Evolutionary conservation across 192 early-diverging fungal genomes (phyloP).

Genomic region (Coemansia furcata): DNA sequence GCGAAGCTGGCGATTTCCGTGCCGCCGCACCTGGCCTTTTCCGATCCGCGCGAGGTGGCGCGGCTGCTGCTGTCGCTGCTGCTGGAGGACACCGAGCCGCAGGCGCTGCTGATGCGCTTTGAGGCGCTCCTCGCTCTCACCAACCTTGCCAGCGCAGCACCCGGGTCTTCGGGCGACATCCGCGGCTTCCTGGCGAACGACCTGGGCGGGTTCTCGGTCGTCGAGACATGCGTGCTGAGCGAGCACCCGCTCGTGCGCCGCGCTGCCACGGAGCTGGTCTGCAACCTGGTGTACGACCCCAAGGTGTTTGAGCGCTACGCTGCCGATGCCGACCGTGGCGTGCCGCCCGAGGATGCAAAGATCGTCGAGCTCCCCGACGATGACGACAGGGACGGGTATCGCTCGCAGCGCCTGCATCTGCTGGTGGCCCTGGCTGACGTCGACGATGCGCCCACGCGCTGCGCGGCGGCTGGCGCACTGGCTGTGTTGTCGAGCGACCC

Average conservation of each 20-base stretch:
- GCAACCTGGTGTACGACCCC: constrained; percentile 88
- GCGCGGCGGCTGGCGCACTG: constrained; percentile 82
- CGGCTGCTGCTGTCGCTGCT: constrained; percentile 61
- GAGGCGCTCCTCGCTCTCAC: constrained; percentile 93
- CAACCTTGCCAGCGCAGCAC: constrained; percentile 73
- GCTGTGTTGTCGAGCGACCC: constrained; percentile 69
- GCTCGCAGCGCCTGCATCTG: constrained; percentile 64
- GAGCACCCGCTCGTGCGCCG: constrained; percentile 75
- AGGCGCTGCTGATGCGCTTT: constrained; percentile 68
- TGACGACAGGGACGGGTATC: constrained; percentile 15
- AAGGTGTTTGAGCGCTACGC: constrained; percentile 79
- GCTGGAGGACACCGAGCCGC: constrained; percentile 46
- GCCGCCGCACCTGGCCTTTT: constrained; percentile 85
- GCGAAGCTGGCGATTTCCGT: constrained; percentile 93
- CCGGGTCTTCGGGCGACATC: constrained; percentile 58
- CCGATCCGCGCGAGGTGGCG: constrained; percentile 65
- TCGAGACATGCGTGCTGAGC: constrained; percentile 81
- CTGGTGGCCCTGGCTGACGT: constrained; percentile 82
- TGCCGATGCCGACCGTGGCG: constrained; percentile 22
- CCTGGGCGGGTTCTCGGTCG: constrained; percentile 61
- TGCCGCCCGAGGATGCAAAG: constrained; percentile 3
- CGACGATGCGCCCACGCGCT: constrained; percentile 79
- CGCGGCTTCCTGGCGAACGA: constrained; percentile 58
- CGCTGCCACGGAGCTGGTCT: constrained; percentile 87
- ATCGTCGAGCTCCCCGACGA: constrained; percentile 42